phyloP scores from a whole-genome alignment of 495 filamentous ascomycete species.

The Polyplosphaeria fusca region DNA sequence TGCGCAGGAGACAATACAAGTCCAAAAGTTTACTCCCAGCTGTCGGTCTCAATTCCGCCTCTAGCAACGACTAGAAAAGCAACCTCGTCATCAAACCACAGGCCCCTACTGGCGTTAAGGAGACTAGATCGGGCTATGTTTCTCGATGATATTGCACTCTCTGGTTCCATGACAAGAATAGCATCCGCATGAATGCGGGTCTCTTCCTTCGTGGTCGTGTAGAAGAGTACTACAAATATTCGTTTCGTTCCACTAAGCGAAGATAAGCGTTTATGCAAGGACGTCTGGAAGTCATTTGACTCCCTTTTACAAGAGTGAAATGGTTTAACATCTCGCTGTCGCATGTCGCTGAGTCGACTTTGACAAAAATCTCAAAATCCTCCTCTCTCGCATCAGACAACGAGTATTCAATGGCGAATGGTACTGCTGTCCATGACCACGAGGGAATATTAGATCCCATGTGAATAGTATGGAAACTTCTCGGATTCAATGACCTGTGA shows the following conservation, averaged over 20 bases:
- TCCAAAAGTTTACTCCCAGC: background rate
- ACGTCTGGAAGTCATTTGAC: background rate
- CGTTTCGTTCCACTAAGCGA: background rate
- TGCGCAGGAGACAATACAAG: background rate
- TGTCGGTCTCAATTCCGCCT: background rate
- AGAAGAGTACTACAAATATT: background rate
- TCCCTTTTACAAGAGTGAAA: background rate
- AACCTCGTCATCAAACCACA: background rate
- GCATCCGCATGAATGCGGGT: background rate
- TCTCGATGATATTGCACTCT: background rate
- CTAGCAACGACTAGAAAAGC: background rate
- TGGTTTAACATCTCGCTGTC: background rate
- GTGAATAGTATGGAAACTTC: background rate
- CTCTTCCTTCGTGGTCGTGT: background rate
- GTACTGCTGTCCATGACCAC: background rate
- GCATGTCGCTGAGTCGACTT: background rate
- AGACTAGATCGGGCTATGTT: background rate
- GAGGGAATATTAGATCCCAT: background rate
- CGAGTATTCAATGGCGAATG: background rate
- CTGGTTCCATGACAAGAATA: background rate
- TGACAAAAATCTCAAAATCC: background rate
- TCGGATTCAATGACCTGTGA: background rate
- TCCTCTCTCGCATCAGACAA: background rate
- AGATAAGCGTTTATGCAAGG: background rate
- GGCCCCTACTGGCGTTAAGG: background rate